Evolutionary conservation across 1,284 basidiomycete genomes (phyloP), one percentile per base, ranked within the genome.

Genomic region (Trametes versicolor): DNA sequence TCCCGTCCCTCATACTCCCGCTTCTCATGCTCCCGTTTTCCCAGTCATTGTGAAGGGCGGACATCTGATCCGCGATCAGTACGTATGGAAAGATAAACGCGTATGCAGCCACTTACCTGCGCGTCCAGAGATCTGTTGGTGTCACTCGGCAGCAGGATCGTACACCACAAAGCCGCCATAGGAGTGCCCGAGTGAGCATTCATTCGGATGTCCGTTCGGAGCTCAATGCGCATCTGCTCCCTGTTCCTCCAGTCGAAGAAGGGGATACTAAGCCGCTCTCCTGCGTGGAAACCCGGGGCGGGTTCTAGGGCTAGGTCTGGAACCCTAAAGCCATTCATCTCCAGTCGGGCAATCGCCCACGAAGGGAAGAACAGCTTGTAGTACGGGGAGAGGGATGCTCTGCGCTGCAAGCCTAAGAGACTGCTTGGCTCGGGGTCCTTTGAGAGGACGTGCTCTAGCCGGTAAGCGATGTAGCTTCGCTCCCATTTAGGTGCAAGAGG

Each of bases 391-490:
- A 47, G 23, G 1, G 48, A 51, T 21, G 45, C 21, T 23, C 27
- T 34, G 36, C 23, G 47, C 23, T 23, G 39, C 25, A 45, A 15
- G 4, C 21, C 34, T 12, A 41, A 25, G 29, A 15, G 15, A 17
- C 12, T 10, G 15, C 39, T n/a, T 7, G 17, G 34, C 10, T 36
- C 9, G 2, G 23, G 54, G 41, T 47, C 29, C 25, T 32, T 19
- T 7, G 5, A 41, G 21, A 58, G 34, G 10, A 58, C 37, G 8
- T 58, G 57, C 17, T 50, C 47, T 6, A 4, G 34, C 7, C 57
- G 57, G 27, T 50, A 58, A 9, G 57, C 57, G 47, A 58, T 43
- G 36, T 51, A 58, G 27, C 15, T n/a, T 25, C 48, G 32, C 48
- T 58, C 49, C 57, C 57, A 58, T 17, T 12, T 58, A 10, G 57